These are phyloP conservation scores for Megacollybia marginata DNA, from an alignment of 768 basidiomycete genomes.

Conservation along the genomic window DNA sequence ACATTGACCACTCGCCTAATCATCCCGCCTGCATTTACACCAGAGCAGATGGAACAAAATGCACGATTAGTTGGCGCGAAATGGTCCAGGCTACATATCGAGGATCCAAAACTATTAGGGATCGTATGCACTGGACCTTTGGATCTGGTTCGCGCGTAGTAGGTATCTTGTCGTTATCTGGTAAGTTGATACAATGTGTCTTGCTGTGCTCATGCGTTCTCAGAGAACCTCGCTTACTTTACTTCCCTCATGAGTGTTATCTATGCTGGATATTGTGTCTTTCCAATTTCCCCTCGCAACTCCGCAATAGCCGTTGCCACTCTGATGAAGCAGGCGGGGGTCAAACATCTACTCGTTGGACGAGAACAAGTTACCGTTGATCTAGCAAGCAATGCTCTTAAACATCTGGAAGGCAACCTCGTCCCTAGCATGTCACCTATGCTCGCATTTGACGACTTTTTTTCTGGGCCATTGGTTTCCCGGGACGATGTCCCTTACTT, in stretches of 20 bases:
- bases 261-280: conserved; percentile 28
- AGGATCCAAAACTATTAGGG: conserved; percentile 8
- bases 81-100: conserved; percentile 14
- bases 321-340: conserved; percentile 23
- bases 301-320: conserved; percentile 39
- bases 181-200: not conserved
- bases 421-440: not conserved
- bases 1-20: conserved; percentile 11
- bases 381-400: conserved; percentile 9
- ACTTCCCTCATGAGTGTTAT: conserved; percentile 20
- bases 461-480: not conserved
- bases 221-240: conserved; percentile 16
- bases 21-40: conserved; percentile 19
- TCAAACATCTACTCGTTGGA: conserved; percentile 18
- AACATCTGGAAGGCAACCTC: not conserved
- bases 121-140: not conserved
- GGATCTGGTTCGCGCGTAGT: not conserved
- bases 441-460: conserved; percentile 7
- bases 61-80: conserved; percentile 15
- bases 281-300: conserved; percentile 36
- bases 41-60: conserved; percentile 5
- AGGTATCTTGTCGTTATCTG: conserved; percentile 3
- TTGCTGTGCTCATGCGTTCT: not conserved
- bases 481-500: not conserved
- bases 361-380: conserved; percentile 12